A percentile compares a stretch with the other conserved stretches of the same genome.
These are phyloP conservation scores for Calocera cornea DNA, from an alignment of 768 basidiomycete genomes.

Conservation along the genomic window DNA sequence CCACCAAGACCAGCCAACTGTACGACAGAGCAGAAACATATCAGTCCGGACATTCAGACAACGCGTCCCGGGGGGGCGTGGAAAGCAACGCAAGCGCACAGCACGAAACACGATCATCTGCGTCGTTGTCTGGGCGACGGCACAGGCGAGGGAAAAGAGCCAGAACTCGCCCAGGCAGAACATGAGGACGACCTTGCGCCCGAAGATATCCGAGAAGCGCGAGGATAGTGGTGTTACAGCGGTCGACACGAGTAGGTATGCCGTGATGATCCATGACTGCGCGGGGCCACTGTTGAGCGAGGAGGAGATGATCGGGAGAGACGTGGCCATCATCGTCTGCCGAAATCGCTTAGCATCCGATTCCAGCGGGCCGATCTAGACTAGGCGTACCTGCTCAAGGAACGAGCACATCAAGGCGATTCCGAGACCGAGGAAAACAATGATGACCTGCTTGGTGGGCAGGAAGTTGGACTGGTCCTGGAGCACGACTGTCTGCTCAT, in stretches of 20 bases:
- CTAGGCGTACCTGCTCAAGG: constrained; percentile 22
- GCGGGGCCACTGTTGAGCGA: constrained; percentile 14
- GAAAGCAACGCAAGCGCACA: constrained; percentile 3
- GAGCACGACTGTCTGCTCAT: constrained; percentile 15
- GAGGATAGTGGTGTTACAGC: constrained; percentile 13
- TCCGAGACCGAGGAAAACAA: constrained; percentile 25
- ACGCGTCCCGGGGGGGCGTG: not conserved
- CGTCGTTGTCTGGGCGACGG: constrained; percentile 25
- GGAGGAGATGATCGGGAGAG: constrained; percentile 13
- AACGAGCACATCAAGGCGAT: constrained; percentile 26
- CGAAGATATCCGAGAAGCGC: constrained; percentile 29
- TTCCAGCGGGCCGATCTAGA: not conserved
- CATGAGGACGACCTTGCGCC: constrained; percentile 24
- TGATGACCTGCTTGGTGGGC: constrained; percentile 24
- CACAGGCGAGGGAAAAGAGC: constrained; percentile 27
- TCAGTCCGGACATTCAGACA: constrained; percentile 8
- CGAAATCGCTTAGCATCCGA: not conserved
- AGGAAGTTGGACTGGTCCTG: constrained; percentile 28
- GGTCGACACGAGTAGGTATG: constrained; percentile 24
- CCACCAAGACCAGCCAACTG: constrained; percentile 11
- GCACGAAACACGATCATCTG: constrained; percentile 28
- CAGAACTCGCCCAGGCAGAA: constrained; percentile 21
- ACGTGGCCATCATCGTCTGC: constrained; percentile 6
- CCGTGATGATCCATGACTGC: constrained; percentile 26
- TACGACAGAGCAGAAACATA: constrained; percentile 11